Evolutionary conservation across 306 rosid species (phyloP), one percentile per base, ranked within the genome.

Genomic region (Clitoria ternatea): DNA sequence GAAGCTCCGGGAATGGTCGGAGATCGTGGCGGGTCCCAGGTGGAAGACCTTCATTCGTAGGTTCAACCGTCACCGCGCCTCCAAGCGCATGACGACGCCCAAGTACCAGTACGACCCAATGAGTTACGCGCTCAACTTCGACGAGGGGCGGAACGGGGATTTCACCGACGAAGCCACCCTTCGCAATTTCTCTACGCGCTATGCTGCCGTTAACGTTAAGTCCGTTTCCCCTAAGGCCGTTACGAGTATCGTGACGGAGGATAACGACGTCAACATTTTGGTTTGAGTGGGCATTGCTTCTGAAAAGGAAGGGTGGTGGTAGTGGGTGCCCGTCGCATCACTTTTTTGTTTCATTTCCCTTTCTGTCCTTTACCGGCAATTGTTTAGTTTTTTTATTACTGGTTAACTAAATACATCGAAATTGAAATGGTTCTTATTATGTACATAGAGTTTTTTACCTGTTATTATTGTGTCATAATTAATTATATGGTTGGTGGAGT

Each of bases 41-140:
- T 94, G 99, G 99, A 94, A 94, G 84, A 94, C 97, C 13, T 89
- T 94, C 77, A 89, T 94, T 2, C 86, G 98, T 4, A 74, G 91
- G 2, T 85, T 94, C 47, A 94, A 88, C 42, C 65, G 90, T 37
- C 81, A 43, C 83, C 80, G 77, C 43, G 72, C 84, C 48, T 6
- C 78, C 15, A 83, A 81, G 75, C 86, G 83, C 29, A 53, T 20
- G 32, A 70, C 81, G 18, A 27, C 17, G 15, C 74, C 84, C 24
- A 91, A 81, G 35, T 91, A 80, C 77, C 97, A 94, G 48, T 94
- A 94, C 79, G 99, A 94, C 7, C 85, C 99, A 0, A 30, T 87
- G 73, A 94, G 97, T 64, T 94, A 94, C 80, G 83, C 99, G 0
- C 72, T 91, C 78, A 94, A 94, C 66, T 94, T 94, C 83, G 97